Evolutionary conservation across 2,329 filamentous ascomycete genomes (phyloP), one percentile per base, ranked within the genome.

Genomic region (Grosmannia huntii): DNA sequence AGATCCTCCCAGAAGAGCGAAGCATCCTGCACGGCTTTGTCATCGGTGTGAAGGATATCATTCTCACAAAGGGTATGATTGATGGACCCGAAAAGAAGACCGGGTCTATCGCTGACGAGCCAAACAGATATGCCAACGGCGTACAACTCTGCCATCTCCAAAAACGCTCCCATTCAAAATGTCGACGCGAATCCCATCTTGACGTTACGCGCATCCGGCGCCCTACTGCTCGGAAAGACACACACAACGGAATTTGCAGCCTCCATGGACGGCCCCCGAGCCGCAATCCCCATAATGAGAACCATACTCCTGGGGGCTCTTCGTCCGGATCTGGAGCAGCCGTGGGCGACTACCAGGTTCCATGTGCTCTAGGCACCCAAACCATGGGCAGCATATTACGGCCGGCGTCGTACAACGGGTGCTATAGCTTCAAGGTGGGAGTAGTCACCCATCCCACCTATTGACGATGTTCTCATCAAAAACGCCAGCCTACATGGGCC

Each of bases 291-390:
- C 78, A 80, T 60, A 71, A 77, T 60, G 60, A 70, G 0, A 60
- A 59, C 0, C 73, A 76, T 5, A 87, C 84, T 0, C 84, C 85
- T 0, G 85, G 85, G 0, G 85, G 85, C 52, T 87, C 84, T 0
- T 86, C 83, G 0, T 82, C 83, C 0, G 85, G 85, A 0, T 86
- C 84, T 0, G 85, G 75, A 0, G 83, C 84, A 0, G 83, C 82
- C 0, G 83, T 88, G 0, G 84, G 73, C 7, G 85, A 87, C 62
- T 78, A 79, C 56, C 84, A 87, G 61, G 77, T 76, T 0, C 81
- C 83, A 0, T 64, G 87, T 12, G 76, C 71, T 0, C 69, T 88
- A 0, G 85, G 83, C 0, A 85, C 84, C 0, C 84, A 88, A 65
- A 89, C 84, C 0, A 81, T 79, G 2, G 85, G 85, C 0, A 84